Evolutionary conservation across 2,329 filamentous ascomycete species (phyloP), one percentile per base, ranked within the genome.

Genomic region (Plenodomus lindquistii): DNA sequence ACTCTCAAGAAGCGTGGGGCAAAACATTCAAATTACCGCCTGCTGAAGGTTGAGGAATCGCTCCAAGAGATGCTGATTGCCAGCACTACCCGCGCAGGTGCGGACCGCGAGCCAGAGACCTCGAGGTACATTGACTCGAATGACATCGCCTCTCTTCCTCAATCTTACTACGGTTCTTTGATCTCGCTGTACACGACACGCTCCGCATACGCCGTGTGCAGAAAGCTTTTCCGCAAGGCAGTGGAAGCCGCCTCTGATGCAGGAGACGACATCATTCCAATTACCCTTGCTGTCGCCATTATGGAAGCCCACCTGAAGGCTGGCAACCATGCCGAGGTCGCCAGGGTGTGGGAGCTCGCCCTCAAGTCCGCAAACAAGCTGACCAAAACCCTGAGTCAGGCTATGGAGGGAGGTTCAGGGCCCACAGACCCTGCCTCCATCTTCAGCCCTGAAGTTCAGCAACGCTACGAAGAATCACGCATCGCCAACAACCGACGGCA

Each of bases 271-370:
- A 52, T 56, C 18, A 55, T 54, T 1, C 66, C 69, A 10, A 56
- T 69, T 20, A 78, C 76, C 0, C 81, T 74, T 37, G 61, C 74
- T 19, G 71, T 68, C 5, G 71, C 85, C 8, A 71, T 93, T 48
- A 92, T 96, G 87, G 75, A 79, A 18, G 79, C 84, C 0, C 81
- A 88, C 62, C 74, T 84, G 37, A 75, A 78, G 42, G 80, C 85
- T 16, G 72, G 77, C 34, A 78, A 85, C 18, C 81, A 84, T 56
- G 75, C 80, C 4, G 78, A 82, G 42, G 84, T 93, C 17, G 79
- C 83, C 53, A 71, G 80, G 38, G 85, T 83, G 42, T 96, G 91
- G 90, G 58, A 80, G 1, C 69, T 85, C 20, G 80, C 85, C 2
- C 79, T 87, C 46, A 60, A 76, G 4, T 78, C 79, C 51, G 82